phyloP scores from a whole-genome alignment of 2,329 filamentous ascomycete genomes.

The Sclerotinia sclerotiorum region DNA sequence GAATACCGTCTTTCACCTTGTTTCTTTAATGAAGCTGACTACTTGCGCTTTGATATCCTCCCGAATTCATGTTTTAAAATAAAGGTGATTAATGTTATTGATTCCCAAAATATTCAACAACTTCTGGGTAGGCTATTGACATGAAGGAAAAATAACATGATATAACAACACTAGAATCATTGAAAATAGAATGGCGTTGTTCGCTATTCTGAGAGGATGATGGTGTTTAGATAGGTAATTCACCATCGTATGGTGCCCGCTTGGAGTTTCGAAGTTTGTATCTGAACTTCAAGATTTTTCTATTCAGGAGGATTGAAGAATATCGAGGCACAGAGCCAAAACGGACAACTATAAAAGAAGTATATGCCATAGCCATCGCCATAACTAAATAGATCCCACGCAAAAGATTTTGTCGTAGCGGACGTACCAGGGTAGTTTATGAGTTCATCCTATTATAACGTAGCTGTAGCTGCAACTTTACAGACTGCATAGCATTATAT shows the following conservation, averaged over 20 bases:
- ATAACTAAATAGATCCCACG: not conserved
- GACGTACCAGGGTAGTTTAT: not conserved
- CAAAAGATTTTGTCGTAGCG: not conserved
- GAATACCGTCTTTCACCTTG: not conserved
- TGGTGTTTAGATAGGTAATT: too few species aligned
- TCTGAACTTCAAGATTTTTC: not conserved
- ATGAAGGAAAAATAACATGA: not conserved
- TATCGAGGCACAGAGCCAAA: not conserved
- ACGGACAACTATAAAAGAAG: not conserved
- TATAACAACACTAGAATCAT: not conserved
- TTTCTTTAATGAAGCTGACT: not conserved
- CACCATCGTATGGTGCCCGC: not conserved
- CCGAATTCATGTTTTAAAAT: not conserved
- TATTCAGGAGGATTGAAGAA: not conserved
- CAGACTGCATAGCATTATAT: too few species aligned
- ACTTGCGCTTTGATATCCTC: slow-evolving; percentile 5
- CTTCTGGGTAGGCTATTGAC: not conserved
- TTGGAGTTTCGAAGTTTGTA: not conserved
- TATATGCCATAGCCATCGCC: not conserved
- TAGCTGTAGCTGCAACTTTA: not conserved
- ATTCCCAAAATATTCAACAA: not conserved
- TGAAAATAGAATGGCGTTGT: too few species aligned
- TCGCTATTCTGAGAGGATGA: too few species aligned
- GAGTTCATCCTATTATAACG: not conserved
- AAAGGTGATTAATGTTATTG: not conserved